A percentile compares a stretch with the other conserved stretches of the same genome.
Evolutionary conservation across 192 early-diverging fungal species (phyloP).

Genomic region (Borealophlyctis nickersoniae): DNA sequence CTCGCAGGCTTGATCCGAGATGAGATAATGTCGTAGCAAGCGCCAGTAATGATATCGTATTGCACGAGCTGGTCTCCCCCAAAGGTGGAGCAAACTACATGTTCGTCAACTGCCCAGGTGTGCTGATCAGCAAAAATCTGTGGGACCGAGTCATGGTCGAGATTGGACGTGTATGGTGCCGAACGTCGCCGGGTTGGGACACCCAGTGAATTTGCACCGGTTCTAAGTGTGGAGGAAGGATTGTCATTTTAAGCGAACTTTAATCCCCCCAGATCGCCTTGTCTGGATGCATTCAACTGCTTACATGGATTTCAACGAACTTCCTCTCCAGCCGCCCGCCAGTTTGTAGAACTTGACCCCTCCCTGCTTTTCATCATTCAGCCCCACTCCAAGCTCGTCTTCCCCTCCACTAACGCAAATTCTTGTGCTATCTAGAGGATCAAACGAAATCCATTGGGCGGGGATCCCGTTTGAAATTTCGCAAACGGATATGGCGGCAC

Average conservation of each 20-base stretch:
- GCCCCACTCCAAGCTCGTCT: not conserved
- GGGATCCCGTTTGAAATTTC: constrained; percentile 21
- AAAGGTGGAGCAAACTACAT: constrained; percentile 17
- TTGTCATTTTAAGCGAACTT: too few species aligned
- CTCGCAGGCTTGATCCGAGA: constrained; percentile 8
- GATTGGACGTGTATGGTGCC: too few species aligned
- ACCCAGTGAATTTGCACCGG: too few species aligned
- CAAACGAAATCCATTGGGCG: constrained; percentile 40
- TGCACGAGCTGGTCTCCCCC: constrained; percentile 27
- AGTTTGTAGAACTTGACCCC: constrained; percentile 48
- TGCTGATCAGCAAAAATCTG: constrained; percentile 6
- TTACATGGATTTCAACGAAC: constrained; percentile 37
- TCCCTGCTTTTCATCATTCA: constrained; percentile 13
- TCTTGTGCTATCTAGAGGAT: constrained; percentile 40
- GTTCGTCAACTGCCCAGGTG: constrained; percentile 24
- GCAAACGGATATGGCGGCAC: constrained; percentile 28
- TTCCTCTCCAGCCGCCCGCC: constrained; percentile 41
- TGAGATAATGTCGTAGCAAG: constrained; percentile 18
- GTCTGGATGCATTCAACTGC: too few species aligned
- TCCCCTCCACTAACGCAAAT: constrained; percentile 41
- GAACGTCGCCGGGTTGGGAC: too few species aligned
- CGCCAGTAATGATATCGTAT: constrained; percentile 33
- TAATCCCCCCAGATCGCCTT: too few species aligned
- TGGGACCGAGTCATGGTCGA: constrained; percentile 17
- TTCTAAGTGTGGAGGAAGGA: too few species aligned